These are phyloP conservation scores for Oxyria digyna DNA, from an alignment of 148 eudicot genomes.

Conservation along the genomic window DNA sequence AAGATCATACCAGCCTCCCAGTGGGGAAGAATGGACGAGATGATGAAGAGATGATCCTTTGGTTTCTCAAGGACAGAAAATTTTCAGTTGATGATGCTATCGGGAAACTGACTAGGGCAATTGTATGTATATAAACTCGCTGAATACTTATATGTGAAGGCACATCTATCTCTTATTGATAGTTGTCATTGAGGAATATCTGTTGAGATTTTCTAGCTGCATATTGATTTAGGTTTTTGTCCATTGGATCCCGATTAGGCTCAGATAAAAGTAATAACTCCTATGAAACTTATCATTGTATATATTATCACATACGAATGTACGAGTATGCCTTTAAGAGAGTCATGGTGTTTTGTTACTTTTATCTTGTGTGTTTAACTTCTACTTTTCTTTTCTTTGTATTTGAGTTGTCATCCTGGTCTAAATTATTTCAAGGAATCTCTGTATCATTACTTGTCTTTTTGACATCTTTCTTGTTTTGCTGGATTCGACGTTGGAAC, in stretches of 20 bases:
- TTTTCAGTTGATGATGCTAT: constrained; percentile 63
- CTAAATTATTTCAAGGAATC: too few relatives aligned
- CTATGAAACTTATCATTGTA: not conserved
- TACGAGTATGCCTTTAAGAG: too few relatives aligned
- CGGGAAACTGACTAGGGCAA: constrained; percentile 65
- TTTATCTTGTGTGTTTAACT: too few relatives aligned
- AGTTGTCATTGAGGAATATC: not conserved
- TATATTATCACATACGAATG: too few relatives aligned
- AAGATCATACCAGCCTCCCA: constrained; percentile 47
- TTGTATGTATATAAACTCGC: constrained; percentile 33
- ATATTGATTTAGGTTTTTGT: too few relatives aligned
- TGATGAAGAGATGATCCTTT: constrained; percentile 84
- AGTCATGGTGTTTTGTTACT: too few relatives aligned
- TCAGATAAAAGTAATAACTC: not conserved
- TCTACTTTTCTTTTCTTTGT: too few relatives aligned
- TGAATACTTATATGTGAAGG: not conserved
- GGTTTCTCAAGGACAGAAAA: constrained; percentile 88
- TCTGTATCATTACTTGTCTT: too few relatives aligned
- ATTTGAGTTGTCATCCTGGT: too few relatives aligned
- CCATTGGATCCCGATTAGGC: not conserved
- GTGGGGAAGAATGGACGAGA: constrained; percentile 81
- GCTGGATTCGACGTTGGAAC: too few relatives aligned
- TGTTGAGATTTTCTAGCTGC: too few relatives aligned
- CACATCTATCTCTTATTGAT: not conserved
- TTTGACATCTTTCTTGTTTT: too few relatives aligned